Percentiles rank a stretch among this genome's conserved stretches.
phyloP scores from a whole-genome alignment of 805 yeast genomes.

The Starmerella bombicola region DNA sequence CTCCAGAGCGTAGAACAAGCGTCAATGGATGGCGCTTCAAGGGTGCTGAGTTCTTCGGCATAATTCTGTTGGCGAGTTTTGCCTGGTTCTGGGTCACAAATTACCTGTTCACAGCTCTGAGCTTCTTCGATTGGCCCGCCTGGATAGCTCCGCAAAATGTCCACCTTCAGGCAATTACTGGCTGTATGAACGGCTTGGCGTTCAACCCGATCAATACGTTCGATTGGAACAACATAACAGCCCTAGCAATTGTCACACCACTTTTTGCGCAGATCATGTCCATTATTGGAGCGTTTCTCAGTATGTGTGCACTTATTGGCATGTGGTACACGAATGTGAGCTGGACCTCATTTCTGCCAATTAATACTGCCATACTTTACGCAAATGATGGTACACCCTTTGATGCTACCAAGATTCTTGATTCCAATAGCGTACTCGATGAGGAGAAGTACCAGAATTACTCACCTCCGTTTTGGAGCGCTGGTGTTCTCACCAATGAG shows the following conservation, averaged over 20 bases:
- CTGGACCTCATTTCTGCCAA: conserved; percentile 41
- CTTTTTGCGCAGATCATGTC: conserved; percentile 31
- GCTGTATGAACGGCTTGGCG: conserved; percentile 36
- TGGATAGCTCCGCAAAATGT: conserved; percentile 48
- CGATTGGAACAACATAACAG: conserved; percentile 34
- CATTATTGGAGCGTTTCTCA: conserved; percentile 31
- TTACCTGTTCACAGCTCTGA: conserved; percentile 48
- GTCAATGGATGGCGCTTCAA: conserved; percentile 52
- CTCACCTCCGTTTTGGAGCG: conserved; percentile 48
- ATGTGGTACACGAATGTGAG: conserved; percentile 37
- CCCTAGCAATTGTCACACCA: conserved; percentile 33
- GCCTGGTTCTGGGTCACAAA: conserved; percentile 60
- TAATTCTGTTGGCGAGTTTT: conserved; percentile 35
- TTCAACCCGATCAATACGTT: conserved; percentile 37
- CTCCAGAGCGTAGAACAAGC: conserved; percentile 20
- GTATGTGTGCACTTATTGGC: conserved; percentile 26
- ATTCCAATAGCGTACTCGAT: conserved; percentile 32
- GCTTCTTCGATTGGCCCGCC: conserved; percentile 50
- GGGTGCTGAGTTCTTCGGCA: conserved; percentile 40
- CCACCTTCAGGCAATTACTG: conserved; percentile 49
- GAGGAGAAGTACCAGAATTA: conserved; percentile 34
- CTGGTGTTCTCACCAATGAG: conserved; percentile 41
- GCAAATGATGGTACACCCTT: conserved; percentile 37
- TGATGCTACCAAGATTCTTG: conserved; percentile 35
- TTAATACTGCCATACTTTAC: conserved; percentile 33